Conservation (phyloP, 2,329 filamentous ascomycete genomes). For the Dactylella cylindrospora region DNA sequence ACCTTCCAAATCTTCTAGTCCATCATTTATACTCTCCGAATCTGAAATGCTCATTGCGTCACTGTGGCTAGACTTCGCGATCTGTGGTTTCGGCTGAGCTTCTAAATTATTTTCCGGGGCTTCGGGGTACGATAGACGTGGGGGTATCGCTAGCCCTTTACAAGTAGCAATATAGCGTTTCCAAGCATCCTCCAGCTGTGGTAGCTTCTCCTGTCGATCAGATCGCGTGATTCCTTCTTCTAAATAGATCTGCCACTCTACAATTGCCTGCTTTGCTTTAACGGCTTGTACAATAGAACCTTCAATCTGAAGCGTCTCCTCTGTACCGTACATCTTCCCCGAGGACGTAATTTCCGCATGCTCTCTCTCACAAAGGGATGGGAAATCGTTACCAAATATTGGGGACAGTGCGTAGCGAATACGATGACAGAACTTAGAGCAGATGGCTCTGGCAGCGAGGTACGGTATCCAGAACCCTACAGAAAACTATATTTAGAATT, state of each 20-base stretch:
- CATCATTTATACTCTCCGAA: no score
- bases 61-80: no score
- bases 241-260: slow-evolving; percentile 38
- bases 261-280: slow-evolving; percentile 44
- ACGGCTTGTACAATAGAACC: slow-evolving; percentile 22
- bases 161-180: slow-evolving; percentile 15
- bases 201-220: slow-evolving; percentile 25
- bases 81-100: no score
- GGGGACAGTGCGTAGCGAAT: slow-evolving; percentile 86
- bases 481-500: no score
- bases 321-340: slow-evolving; percentile 14
- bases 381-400: slow-evolving; percentile 82
- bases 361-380: slow-evolving; percentile 62
- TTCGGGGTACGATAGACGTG: slow-evolving; percentile 26
- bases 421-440: slow-evolving; percentile 81
- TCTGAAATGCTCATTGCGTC: no score
- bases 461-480: slow-evolving; percentile 98
- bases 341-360: slow-evolving; percentile 3
- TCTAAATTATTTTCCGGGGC: not conserved
- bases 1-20: no score
- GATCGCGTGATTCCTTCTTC: slow-evolving; percentile 21
- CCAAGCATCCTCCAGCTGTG: slow-evolving; percentile 18
- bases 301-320: slow-evolving; percentile 29
- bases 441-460: slow-evolving; percentile 78
- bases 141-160: slow-evolving; percentile 20